Conservation (phyloP, 2,329 filamentous ascomycete genomes). For the Tolypocladium nubicola region DNA sequence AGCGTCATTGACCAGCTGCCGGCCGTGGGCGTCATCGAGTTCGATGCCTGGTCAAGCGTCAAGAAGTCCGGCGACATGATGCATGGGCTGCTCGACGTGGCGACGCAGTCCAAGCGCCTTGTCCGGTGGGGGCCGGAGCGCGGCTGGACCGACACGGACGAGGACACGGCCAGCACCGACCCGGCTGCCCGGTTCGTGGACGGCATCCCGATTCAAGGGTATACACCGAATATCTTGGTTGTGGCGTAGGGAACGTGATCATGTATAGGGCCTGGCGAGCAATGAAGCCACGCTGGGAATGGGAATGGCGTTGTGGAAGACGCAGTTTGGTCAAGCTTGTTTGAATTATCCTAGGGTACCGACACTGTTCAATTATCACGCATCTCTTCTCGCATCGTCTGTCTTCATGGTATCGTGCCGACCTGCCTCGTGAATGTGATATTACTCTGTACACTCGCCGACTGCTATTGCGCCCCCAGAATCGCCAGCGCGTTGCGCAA, state of each 20-base stretch:
- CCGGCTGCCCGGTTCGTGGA: constrained; percentile 2
- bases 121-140: constrained; percentile 59
- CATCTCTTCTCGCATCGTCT: not conserved
- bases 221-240: constrained; percentile 8
- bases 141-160: constrained; percentile 50
- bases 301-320: not conserved
- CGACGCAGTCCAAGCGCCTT: constrained; percentile 33
- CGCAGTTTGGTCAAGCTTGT: not conserved
- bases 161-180: constrained; percentile 10
- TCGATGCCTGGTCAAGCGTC: constrained; percentile 59
- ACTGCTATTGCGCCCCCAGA: constrained; percentile 46
- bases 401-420: not conserved
- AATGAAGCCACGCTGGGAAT: not conserved
- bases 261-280: not conserved
- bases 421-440: not conserved
- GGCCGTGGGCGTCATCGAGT: constrained; percentile 47
- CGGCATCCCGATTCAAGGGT: constrained; percentile 6
- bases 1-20: constrained; percentile 48
- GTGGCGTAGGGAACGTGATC: constrained; percentile 4
- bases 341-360: not conserved
- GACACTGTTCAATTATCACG: not conserved
- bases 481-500: constrained; percentile 61
- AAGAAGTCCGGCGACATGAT: constrained; percentile 57
- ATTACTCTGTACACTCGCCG: not conserved
- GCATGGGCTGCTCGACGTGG: constrained; percentile 44